Evolutionary conservation across 2,329 filamentous ascomycete species (phyloP), one percentile per base, ranked within the genome.

Genomic region (Drechslera avenae): DNA sequence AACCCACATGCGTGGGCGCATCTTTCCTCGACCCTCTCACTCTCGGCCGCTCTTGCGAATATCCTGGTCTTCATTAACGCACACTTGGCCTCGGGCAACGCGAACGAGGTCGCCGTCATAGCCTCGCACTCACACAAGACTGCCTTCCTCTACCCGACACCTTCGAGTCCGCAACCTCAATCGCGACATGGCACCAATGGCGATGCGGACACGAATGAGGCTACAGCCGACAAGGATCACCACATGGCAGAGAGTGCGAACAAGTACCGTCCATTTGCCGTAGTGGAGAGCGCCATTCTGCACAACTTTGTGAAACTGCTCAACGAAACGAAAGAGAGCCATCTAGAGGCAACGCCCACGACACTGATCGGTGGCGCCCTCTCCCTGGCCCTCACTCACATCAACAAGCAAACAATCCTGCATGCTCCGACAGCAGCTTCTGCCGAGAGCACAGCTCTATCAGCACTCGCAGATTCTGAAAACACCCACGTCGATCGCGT

Each of bases 61-160:
- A 83, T 97, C 57, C 87, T 97, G 67, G 88, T 99, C 78, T 97
- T 97, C 77, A 87, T 97, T 77, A 97, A 99, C 74, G 91, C 93
- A 47, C 95, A 99, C 71, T 83, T 99, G 26, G 91, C 94, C 60
- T 92, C 93, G 71, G 95, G 92, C 75, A 93, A 94, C 73, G 85
- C 89, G 46, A 97, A 97, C 76, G 89, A 93, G 73, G 90, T 97
- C 40, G 91, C 92, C 54, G 84, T 99, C 13, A 85, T 99, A 55
- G 94, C 93, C 28, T 91, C 91, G 7, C 94, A 99, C 72, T 87
- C 86, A 60, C 88, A 94, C 68, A 86, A 89, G 57, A 90, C 93
- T 49, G 83, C 87, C 68, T 99, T 92, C 86, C 86, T 99, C 3
- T 97, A 97, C 67, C 94, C 94, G 2, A 78, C 79, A 2, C 77